phyloP scores from a whole-genome alignment of 1,139 yeast genomes.

The Yamadazyma spencermartinsiae region DNA sequence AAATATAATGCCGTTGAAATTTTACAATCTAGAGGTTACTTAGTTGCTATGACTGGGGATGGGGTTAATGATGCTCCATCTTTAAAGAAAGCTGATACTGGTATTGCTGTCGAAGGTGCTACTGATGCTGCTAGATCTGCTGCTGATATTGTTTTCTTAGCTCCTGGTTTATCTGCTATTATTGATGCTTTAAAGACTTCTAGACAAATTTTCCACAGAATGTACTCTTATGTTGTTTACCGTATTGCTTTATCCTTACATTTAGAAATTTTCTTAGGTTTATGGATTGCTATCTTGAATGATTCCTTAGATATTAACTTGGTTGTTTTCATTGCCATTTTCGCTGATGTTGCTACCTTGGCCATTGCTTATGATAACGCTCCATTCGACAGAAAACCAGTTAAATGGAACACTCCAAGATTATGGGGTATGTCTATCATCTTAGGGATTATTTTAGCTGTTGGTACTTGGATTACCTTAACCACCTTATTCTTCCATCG shows the following conservation, averaged over 20 bases:
- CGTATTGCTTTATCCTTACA: constrained; percentile 92
- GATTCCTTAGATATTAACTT: constrained; percentile 79
- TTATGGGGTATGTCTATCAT: constrained; percentile 94
- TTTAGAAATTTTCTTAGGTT: constrained; percentile 88
- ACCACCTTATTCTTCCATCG: constrained; percentile 83
- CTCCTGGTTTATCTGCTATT: constrained; percentile 94
- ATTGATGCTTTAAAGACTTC: constrained; percentile 93
- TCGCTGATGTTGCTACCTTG: constrained; percentile 93
- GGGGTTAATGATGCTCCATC: constrained; percentile 98
- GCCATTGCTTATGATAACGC: constrained; percentile 97
- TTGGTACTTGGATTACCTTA: constrained; percentile 91
- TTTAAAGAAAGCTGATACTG: constrained; percentile 93
- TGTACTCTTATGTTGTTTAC: constrained; percentile 95
- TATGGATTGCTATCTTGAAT: constrained; percentile 92
- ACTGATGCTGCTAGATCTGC: constrained; percentile 97
- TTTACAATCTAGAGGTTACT: constrained; percentile 87
- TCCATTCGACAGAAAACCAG: constrained; percentile 95
- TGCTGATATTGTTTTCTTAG: constrained; percentile 94
- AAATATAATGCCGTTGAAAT: constrained; percentile 91
- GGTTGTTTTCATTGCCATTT: constrained; percentile 91
- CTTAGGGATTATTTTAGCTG: constrained; percentile 77
- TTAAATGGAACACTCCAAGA: constrained; percentile 98
- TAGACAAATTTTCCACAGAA: constrained; percentile 97
- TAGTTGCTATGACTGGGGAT: constrained; percentile 98
- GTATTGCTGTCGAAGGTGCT: constrained; percentile 97